Evolutionary conservation across 805 yeast genomes (phyloP), one percentile per base, ranked within the genome.

Genomic region (Metschnikowia reukaufii): DNA sequence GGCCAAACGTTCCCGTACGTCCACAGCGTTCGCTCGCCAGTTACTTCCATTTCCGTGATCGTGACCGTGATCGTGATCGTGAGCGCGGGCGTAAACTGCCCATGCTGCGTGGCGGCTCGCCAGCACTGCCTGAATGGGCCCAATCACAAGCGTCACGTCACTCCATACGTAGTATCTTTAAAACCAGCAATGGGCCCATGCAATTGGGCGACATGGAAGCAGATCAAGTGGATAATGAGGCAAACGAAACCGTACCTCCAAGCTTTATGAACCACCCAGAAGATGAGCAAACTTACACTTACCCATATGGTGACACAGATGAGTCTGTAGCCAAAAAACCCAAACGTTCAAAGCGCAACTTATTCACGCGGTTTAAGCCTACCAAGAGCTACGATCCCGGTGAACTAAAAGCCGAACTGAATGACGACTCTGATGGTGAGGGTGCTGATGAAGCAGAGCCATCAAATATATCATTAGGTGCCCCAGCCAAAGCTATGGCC

Each of bases 1-100:
- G 51, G 6, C 45, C 48, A 7, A 13, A 45, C 18, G 51, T 48
- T 4, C 50, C 56, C 4, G 51, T 32, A 12, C 44, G 52, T 3
- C 44, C 49, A 16, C 54, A 49, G 29, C 38, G 58, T 19, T 66
- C 75, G 2, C 61, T 72, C 18, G 61, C 68, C 5, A 70, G 68
- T 44, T 70, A 70, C 49, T 63, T 72, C 31, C 76, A 76, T 6
- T 72, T 72, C 48, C 70, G 69, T 70, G 65, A 45, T 35, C 36
- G 47, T 10, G 47, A 47, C 20, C 38, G 50, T 10, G 45, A 47
- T 18, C 45, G 30, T 13, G 37, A 42, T 15, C 36, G 42, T 5
- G 46, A 47, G 17, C 43, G 30, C 9, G 45, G 35, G 29, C 33
- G 44, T 7, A 46, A 39, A 23, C 55, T 47, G 54, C 55, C 54